These are phyloP conservation scores for Pisolithus tinctorius DNA, from an alignment of 768 basidiomycete genomes.

Conservation along the genomic window DNA sequence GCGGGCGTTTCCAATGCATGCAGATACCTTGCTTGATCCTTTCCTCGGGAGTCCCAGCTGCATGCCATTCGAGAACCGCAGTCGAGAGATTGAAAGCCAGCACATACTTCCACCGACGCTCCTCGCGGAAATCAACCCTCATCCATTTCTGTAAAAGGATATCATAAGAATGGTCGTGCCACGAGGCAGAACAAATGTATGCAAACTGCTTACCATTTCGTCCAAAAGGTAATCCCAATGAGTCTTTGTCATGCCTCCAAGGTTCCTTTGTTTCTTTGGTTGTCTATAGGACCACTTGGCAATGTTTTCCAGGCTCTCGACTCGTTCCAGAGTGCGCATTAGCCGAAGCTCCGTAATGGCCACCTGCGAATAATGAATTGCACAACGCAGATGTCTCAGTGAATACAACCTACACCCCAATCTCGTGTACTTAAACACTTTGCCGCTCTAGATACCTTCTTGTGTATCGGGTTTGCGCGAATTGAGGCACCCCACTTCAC, in stretches of 20 bases:
- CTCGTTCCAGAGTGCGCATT: constrained; percentile 72
- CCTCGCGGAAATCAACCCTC: constrained; percentile 91
- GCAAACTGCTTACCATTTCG: constrained; percentile 68
- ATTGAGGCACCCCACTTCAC: constrained; percentile 70
- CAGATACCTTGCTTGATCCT: constrained; percentile 61
- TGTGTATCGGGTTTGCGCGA: constrained; percentile 70
- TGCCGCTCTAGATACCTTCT: constrained; percentile 57
- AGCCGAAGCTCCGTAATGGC: constrained; percentile 76
- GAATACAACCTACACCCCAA: constrained; percentile 58
- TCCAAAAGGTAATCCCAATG: constrained; percentile 97
- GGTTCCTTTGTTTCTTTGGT: constrained; percentile 85
- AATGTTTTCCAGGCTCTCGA: constrained; percentile 75
- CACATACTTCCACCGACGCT: constrained; percentile 86
- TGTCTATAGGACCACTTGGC: constrained; percentile 91
- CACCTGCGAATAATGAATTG: constrained; percentile 38
- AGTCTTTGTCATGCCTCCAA: constrained; percentile 67
- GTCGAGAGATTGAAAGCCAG: constrained; percentile 78
- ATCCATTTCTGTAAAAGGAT: constrained; percentile 77
- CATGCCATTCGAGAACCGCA: constrained; percentile 85
- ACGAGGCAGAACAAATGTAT: background rate
- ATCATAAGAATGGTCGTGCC: background rate
- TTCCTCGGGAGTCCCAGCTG: constrained; percentile 56
- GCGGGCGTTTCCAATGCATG: constrained; percentile 54
- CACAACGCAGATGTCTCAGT: background rate
- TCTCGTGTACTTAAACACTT: constrained; percentile 78